Evolutionary conservation across 2,329 filamentous ascomycete genomes (phyloP).

Genomic region (Alternaria gansuensis): DNA sequence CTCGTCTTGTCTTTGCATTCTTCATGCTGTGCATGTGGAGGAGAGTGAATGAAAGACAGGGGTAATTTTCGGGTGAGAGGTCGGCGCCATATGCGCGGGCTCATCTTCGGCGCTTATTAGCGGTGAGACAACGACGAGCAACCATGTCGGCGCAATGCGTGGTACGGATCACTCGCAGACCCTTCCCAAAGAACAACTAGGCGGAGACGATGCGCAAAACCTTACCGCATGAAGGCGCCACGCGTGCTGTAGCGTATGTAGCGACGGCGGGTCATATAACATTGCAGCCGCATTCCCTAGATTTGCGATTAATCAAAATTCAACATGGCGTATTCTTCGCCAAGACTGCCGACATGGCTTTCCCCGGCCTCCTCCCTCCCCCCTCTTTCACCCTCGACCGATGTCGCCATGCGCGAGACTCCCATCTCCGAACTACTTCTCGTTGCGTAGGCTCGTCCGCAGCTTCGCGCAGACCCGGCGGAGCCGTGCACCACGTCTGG

Average conservation of each 20-base stretch:
- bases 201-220: constrained; percentile 6
- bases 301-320: not conserved
- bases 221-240: constrained; percentile 2
- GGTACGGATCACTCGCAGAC: not conserved
- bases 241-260: constrained; percentile 4
- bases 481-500: not conserved
- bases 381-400: not conserved
- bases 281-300: not conserved
- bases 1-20: not conserved
- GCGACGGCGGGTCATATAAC: constrained; percentile 4
- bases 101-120: too few relatives aligned
- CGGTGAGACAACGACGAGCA: too few relatives aligned
- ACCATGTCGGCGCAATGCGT: not conserved
- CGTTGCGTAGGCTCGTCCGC: not conserved
- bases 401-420: not conserved
- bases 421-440: not conserved
- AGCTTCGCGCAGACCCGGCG: not conserved
- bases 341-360: not conserved
- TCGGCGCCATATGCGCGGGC: not conserved
- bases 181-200: not conserved
- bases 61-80: not conserved
- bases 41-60: not conserved
- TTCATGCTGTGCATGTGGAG: not conserved
- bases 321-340: not conserved
- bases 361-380: not conserved